phyloP scores from a whole-genome alignment of 2,329 filamentous ascomycete genomes.

The Cytospora leucostoma region DNA sequence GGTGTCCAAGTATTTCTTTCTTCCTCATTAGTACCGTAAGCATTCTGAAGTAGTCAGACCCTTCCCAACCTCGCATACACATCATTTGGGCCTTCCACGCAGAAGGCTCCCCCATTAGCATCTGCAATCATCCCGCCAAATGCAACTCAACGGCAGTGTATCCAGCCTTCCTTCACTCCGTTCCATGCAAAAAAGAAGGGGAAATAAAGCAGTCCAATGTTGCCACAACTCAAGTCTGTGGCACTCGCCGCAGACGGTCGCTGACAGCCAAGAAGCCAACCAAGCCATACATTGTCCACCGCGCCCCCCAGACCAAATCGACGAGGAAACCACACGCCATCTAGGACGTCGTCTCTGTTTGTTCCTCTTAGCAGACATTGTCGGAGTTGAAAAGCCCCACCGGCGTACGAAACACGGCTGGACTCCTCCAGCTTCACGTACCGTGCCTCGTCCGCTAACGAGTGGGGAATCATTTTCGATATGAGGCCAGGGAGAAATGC shows the following conservation, averaged over 20 bases:
- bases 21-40: conserved; percentile 1
- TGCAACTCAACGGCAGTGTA: not conserved
- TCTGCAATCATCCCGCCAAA: not conserved
- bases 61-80: not conserved
- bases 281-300: not conserved
- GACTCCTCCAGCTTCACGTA: not conserved
- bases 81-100: not conserved
- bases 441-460: not conserved
- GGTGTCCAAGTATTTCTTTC: not conserved
- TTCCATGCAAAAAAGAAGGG: not conserved
- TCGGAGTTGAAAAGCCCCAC: not conserved
- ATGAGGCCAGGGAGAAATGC: not conserved
- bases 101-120: not conserved
- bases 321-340: not conserved
- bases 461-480: not conserved
- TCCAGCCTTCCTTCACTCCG: not conserved
- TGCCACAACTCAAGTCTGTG: not conserved
- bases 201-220: not conserved
- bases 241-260: not conserved
- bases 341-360: not conserved
- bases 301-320: not conserved
- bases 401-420: not conserved
- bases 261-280: not conserved
- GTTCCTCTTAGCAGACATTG: not conserved
- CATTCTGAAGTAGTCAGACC: conserved; percentile 1